phyloP scores from a whole-genome alignment of 352 stramenopile genomes.

The Albugo candida region DNA sequence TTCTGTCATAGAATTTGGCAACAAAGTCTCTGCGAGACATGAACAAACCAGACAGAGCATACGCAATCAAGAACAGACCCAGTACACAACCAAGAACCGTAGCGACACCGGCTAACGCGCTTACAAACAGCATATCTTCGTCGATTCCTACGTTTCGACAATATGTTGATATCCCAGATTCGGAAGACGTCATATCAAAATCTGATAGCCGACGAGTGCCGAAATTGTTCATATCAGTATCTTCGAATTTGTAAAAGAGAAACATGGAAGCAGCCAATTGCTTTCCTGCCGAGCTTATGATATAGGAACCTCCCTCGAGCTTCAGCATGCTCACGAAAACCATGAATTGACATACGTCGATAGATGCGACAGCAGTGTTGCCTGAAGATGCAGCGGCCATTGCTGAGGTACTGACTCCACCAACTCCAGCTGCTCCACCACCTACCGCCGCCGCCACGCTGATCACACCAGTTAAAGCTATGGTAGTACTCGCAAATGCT shows the following conservation, averaged over 20 bases:
- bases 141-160: slow-evolving; percentile 43
- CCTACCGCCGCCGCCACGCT: slow-evolving; percentile 34
- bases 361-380: slow-evolving; percentile 44
- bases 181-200: slow-evolving; percentile 7
- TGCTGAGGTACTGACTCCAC: slow-evolving; percentile 5
- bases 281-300: slow-evolving; percentile 45
- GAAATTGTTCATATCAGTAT: slow-evolving; percentile 6
- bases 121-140: slow-evolving; percentile 66
- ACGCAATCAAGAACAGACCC: slow-evolving; percentile 35
- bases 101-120: slow-evolving; percentile 53
- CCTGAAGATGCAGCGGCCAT: slow-evolving; percentile 29
- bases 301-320: slow-evolving; percentile 47
- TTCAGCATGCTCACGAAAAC: slow-evolving; percentile 62
- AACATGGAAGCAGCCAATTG: slow-evolving; percentile 54
- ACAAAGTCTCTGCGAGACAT: slow-evolving; percentile 55
- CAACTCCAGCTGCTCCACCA: slow-evolving; percentile 15
- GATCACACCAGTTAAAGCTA: slow-evolving; percentile 46
- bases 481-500: slow-evolving; percentile 46
- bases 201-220: slow-evolving; percentile 6
- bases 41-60: slow-evolving; percentile 28
- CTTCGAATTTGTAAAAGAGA: slow-evolving; percentile 37
- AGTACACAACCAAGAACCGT: slow-evolving; percentile 50
- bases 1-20: slow-evolving; percentile 67
- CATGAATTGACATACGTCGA: slow-evolving; percentile 64
- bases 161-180: slow-evolving; percentile 51